Evolutionary conservation across 1,284 basidiomycete genomes (phyloP).

Genomic region (Peniophora sp.): DNA sequence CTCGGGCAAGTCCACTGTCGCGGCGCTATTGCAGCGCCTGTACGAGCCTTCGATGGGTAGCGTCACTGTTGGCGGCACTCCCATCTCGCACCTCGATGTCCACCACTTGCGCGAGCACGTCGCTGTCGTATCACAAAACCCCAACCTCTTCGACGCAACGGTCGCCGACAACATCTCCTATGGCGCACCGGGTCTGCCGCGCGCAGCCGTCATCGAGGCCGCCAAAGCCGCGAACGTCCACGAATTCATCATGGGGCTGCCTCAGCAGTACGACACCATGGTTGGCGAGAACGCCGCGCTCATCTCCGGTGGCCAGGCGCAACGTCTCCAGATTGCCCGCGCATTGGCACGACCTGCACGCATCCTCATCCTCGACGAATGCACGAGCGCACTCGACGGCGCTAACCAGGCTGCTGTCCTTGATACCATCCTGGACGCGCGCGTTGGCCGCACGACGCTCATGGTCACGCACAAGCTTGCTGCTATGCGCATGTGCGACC

Average conservation of each 20-base stretch:
- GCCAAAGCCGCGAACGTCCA: slow-evolving; percentile 76
- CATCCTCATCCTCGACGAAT: slow-evolving; percentile 91
- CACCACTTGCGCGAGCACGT: slow-evolving; percentile 75
- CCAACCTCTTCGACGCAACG: slow-evolving; percentile 80
- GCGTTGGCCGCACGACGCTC: slow-evolving; percentile 70
- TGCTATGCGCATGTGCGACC: slow-evolving; percentile 89
- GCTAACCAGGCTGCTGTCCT: slow-evolving; percentile 77
- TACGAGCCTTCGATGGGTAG: slow-evolving; percentile 71
- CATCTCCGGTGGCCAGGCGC: slow-evolving; percentile 92
- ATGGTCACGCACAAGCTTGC: slow-evolving; percentile 92
- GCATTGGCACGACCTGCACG: slow-evolving; percentile 67
- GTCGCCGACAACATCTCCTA: slow-evolving; percentile 86
- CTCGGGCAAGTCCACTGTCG: slow-evolving; percentile 84
- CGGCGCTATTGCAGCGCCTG: slow-evolving; percentile 74
- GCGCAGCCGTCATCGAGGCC: slow-evolving; percentile 57
- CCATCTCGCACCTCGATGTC: slow-evolving; percentile 54
- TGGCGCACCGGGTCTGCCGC: slow-evolving; percentile 46
- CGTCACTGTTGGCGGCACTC: slow-evolving; percentile 49
- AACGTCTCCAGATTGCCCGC: slow-evolving; percentile 87
- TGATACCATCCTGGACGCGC: slow-evolving; percentile 64
- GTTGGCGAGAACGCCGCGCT: slow-evolving; percentile 86
- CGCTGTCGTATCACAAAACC: slow-evolving; percentile 79
- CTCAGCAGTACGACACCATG: slow-evolving; percentile 78
- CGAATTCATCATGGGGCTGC: slow-evolving; percentile 78
- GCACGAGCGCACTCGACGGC: slow-evolving; percentile 84